Base-by-base conservation (phyloP, 306 rosid genomes). In the Casuarina cunninghamiana region DNA sequence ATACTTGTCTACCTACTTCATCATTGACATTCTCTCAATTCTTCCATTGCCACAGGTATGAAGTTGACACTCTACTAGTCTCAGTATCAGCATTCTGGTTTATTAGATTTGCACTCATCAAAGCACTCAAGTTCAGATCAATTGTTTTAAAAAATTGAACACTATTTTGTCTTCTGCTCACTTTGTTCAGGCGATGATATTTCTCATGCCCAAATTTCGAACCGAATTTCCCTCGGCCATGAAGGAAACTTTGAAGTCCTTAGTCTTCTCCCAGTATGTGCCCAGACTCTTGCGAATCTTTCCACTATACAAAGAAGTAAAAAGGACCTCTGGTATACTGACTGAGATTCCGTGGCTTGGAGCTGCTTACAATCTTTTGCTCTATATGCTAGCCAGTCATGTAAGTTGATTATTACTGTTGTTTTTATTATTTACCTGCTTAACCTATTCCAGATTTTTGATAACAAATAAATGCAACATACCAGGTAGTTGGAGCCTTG, bases 331-430 rank as follows among this genome's bases (percentile, higher is more conserved):
- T 48, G 99, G 99, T 76, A 88, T 86, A 81, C 83, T 95, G 53
- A 91, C 97, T 50, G 96, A 93, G 84, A 95, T 91, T 12, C 94
- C 96, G 6, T 95, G 97, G 97, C 90, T 89, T 76, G 93, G 94
- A 77, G 98, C 99, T 82, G 96, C 88, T 41, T 87, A 76, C 79
- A 95, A 95, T 91, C 97, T 95, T 72, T 80, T 84, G 74, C 92
- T 93, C 61, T 95, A 90, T 19, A 85, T 95, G 97, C 91, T 91
- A 38, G 98, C 91, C 60, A 87, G 97, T 83, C 99, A 95, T 60
- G 99, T 95, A 84, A 88, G 97, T 53, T 42, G 26, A 37, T 74
- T 80, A 58, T 6, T 75, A 39, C 35, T 45, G 79, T 32, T 43
- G 44, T 60, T 67, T 70, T 37, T 51, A 2, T 60, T 44, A 10